These are phyloP conservation scores for Metroxylon sagu DNA, from an alignment of 176 grass and related monocot species.

Conservation along the genomic window DNA sequence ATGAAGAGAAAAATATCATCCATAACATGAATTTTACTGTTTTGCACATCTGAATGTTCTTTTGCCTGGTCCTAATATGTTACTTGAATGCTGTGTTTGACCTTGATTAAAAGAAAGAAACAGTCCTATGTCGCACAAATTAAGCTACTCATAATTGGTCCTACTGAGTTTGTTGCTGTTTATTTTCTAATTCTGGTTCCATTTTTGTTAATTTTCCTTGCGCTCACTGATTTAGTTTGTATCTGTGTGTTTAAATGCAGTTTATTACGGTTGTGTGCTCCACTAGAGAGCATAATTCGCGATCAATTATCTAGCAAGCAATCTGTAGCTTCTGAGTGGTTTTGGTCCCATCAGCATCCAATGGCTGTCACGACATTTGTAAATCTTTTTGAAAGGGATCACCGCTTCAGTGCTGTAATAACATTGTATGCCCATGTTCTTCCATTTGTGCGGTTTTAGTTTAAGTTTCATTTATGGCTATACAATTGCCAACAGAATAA, in stretches of 20 bases:
- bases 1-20: too few species aligned
- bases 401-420: constrained; percentile 60
- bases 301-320: constrained; percentile 62
- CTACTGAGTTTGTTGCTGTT: too few species aligned
- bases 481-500: background rate
- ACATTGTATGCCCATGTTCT: constrained; percentile 45
- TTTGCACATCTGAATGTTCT: too few species aligned
- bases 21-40: too few species aligned
- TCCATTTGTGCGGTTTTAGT: background rate
- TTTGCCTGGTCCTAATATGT: too few species aligned
- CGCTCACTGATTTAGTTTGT: background rate
- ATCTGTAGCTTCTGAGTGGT: constrained; percentile 68
- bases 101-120: too few species aligned
- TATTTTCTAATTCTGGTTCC: background rate
- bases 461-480: background rate
- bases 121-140: too few species aligned
- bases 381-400: constrained; percentile 76
- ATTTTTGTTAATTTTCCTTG: background rate
- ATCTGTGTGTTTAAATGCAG: constrained; percentile 35
- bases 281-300: constrained; percentile 63
- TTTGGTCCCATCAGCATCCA: constrained; percentile 69
- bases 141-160: too few species aligned
- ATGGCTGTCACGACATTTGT: constrained; percentile 79
- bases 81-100: too few species aligned
- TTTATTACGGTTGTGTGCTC: constrained; percentile 54